These are phyloP conservation scores for Lophiostoma macrostomum DNA, from an alignment of 495 filamentous ascomycete species.

Conservation along the genomic window DNA sequence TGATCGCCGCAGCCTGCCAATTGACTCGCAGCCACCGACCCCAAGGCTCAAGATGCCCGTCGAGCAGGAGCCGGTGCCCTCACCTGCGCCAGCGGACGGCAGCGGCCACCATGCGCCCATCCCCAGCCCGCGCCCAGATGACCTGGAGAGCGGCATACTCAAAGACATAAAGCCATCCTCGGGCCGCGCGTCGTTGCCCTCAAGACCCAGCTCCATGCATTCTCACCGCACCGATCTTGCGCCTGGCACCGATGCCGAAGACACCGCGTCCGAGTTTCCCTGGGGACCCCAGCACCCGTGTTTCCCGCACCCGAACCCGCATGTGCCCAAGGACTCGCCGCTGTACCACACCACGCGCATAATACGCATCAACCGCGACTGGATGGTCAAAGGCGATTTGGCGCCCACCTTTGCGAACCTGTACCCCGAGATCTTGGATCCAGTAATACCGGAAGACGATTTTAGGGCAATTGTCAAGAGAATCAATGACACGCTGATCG, in stretches of 20 bases:
- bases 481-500: slow-evolving; percentile 68
- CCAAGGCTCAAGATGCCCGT: slow-evolving; percentile 19
- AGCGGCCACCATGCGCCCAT: slow-evolving; percentile 18
- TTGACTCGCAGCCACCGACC: slow-evolving; percentile 20
- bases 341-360: slow-evolving; percentile 77
- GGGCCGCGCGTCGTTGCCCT: slow-evolving; percentile 31
- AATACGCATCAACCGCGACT: slow-evolving; percentile 87
- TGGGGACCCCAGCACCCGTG: slow-evolving; percentile 92
- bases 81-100: slow-evolving; percentile 6
- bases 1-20: slow-evolving; percentile 44
- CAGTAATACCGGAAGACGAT: slow-evolving; percentile 72
- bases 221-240: slow-evolving; percentile 11
- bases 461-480: slow-evolving; percentile 76
- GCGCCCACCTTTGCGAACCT: slow-evolving; percentile 89
- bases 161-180: not conserved
- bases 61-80: slow-evolving; percentile 2
- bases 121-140: slow-evolving; percentile 14
- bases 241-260: slow-evolving; percentile 42
- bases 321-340: slow-evolving; percentile 72
- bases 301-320: slow-evolving; percentile 88
- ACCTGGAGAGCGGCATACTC: slow-evolving; percentile 23
- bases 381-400: slow-evolving; percentile 85
- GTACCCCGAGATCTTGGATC: slow-evolving; percentile 92
- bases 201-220: slow-evolving; percentile 25
- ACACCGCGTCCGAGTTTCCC: slow-evolving; percentile 50